phyloP scores from a whole-genome alignment of 1,284 basidiomycete species.

The Trametes polyzona region DNA sequence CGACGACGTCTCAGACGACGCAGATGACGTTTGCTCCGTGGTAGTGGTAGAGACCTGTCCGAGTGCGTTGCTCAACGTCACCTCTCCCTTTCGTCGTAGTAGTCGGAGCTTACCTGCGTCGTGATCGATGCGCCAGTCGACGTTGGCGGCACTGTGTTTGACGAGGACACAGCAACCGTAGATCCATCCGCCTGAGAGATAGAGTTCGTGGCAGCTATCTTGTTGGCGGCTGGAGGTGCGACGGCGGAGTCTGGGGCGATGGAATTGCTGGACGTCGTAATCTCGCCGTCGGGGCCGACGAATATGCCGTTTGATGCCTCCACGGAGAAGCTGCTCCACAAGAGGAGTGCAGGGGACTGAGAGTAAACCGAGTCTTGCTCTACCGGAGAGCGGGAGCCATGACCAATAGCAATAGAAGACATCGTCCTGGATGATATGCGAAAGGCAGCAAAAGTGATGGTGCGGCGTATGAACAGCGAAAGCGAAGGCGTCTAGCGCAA shows the following conservation, averaged over 20 bases:
- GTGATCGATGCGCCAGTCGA: too few species aligned
- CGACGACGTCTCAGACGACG: too few species aligned
- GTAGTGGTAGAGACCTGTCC: too few species aligned
- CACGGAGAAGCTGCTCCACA: not conserved
- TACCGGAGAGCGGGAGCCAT: not conserved
- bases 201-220: not conserved
- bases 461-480: not conserved
- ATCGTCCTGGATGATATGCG: slow-evolving; percentile 10
- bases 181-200: not conserved
- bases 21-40: too few species aligned
- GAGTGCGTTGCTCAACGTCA: too few species aligned
- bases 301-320: slow-evolving; percentile 3
- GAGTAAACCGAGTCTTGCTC: not conserved
- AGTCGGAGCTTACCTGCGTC: not conserved
- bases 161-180: not conserved
- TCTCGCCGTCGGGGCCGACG: not conserved
- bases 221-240: not conserved
- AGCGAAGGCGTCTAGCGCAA: slow-evolving; percentile 11
- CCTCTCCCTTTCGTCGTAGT: too few species aligned
- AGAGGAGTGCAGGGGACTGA: slow-evolving; percentile 1
- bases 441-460: not conserved
- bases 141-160: not conserved
- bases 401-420: not conserved
- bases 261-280: not conserved
- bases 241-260: not conserved